phyloP scores from a whole-genome alignment of 2,329 filamentous ascomycete genomes.

The Aspergillus flavus region DNA sequence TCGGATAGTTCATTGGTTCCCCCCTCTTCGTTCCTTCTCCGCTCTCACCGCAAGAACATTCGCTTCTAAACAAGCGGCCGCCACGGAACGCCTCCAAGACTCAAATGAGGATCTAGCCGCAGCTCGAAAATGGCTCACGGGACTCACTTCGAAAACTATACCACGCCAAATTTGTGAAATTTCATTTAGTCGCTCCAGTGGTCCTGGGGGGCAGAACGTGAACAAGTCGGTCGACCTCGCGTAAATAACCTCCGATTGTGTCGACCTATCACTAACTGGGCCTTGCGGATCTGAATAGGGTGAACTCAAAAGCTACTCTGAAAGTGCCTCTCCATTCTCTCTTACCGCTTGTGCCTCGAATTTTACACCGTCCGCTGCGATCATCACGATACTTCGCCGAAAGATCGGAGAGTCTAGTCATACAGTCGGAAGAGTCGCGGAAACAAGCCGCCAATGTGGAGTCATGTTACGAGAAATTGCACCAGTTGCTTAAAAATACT shows the following conservation, averaged over 20 bases:
- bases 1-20: constrained; percentile 12
- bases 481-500: constrained; percentile 55
- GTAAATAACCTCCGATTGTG: not conserved
- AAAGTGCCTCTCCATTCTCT: constrained; percentile 57
- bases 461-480: constrained; percentile 60
- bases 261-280: constrained; percentile 9
- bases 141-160: constrained; percentile 56
- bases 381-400: constrained; percentile 59
- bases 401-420: constrained; percentile 57
- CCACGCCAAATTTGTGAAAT: constrained; percentile 60
- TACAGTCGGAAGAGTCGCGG: constrained; percentile 65
- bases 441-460: constrained; percentile 64
- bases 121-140: constrained; percentile 60
- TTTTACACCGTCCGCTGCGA: constrained; percentile 56
- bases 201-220: constrained; percentile 69
- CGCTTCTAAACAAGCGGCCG: constrained; percentile 28
- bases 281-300: constrained; percentile 46
- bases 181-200: constrained; percentile 65
- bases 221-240: constrained; percentile 59
- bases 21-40: constrained; percentile 14
- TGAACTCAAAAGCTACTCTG: constrained; percentile 69
- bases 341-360: constrained; percentile 55
- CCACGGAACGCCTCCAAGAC: constrained; percentile 10
- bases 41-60: constrained; percentile 26
- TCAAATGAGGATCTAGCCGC: constrained; percentile 39